Percentiles rank a stretch among this genome's conserved stretches.
These are phyloP conservation scores for Trametes sp. DNA, from an alignment of 1,284 basidiomycete species.

Conservation along the genomic window DNA sequence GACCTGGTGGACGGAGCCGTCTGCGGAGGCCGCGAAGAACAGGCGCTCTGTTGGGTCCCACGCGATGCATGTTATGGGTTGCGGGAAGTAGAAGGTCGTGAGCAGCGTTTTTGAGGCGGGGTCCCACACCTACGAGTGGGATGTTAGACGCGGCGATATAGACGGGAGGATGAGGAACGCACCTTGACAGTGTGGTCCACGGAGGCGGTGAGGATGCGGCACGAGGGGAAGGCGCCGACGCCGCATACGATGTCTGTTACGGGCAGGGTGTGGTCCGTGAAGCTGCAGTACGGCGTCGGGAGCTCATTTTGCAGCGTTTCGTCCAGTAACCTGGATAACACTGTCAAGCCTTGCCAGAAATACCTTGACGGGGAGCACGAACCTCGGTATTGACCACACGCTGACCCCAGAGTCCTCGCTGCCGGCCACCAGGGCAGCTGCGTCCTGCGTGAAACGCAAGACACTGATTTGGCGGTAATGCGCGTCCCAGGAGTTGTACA, in stretches of 20 bases:
- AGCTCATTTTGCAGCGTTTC: slow-evolving; percentile 73
- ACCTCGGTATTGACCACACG: slow-evolving; percentile 91
- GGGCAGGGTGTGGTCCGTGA: slow-evolving; percentile 93
- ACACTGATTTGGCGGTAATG: slow-evolving; percentile 92
- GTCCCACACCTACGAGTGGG: slow-evolving; percentile 75
- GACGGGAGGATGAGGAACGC: slow-evolving; percentile 12
- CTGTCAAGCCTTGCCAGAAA: not conserved
- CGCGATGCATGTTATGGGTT: slow-evolving; percentile 70
- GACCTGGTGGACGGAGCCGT: slow-evolving; percentile 81
- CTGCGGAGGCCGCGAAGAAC: slow-evolving; percentile 83
- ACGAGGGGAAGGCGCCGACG: slow-evolving; percentile 79
- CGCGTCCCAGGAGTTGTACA: slow-evolving; percentile 92
- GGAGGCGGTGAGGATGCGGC: slow-evolving; percentile 83
- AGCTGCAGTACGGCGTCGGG: slow-evolving; percentile 78
- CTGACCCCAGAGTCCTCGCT: slow-evolving; percentile 90
- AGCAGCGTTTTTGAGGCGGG: slow-evolving; percentile 77
- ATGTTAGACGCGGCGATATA: not conserved
- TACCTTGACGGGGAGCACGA: slow-evolving; percentile 39
- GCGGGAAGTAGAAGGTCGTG: slow-evolving; percentile 88
- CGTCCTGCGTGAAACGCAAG: slow-evolving; percentile 85
- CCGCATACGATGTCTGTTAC: slow-evolving; percentile 86
- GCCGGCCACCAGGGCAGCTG: slow-evolving; percentile 81
- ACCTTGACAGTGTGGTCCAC: slow-evolving; percentile 95
- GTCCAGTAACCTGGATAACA: slow-evolving; percentile 65
- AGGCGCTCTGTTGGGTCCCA: slow-evolving; percentile 88